Conservation (phyloP, 1,139 yeast genomes). For the Taphrina communis region DNA sequence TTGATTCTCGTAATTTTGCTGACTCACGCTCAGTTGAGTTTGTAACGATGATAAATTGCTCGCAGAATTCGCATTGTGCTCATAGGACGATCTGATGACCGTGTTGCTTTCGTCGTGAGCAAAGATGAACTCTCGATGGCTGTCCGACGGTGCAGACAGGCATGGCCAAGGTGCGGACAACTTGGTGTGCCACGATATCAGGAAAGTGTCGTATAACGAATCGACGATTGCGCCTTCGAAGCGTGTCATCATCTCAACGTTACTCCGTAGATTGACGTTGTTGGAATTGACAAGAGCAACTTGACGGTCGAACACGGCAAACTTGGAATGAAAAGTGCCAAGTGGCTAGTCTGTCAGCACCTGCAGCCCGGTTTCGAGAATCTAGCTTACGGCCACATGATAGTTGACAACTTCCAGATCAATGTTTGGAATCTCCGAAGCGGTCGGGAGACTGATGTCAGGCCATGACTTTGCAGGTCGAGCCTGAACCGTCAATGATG, state of each 20-base stretch:
- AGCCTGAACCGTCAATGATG: conserved; percentile 6
- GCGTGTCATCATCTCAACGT: conserved; percentile 33
- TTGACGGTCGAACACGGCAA: conserved; percentile 27
- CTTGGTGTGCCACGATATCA: conserved; percentile 26
- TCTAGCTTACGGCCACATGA: conserved; percentile 22
- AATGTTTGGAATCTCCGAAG: conserved; percentile 11
- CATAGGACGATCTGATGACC: background rate
- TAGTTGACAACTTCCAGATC: conserved; percentile 35
- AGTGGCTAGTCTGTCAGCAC: background rate
- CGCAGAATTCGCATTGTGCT: background rate
- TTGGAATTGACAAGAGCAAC: conserved; percentile 35
- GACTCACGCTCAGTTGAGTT: background rate
- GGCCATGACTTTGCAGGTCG: conserved; percentile 29
- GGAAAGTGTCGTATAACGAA: conserved; percentile 29
- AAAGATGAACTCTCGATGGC: conserved; percentile 10
- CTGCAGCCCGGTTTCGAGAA: background rate
- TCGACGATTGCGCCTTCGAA: conserved; percentile 35
- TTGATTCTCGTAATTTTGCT: conserved; percentile 2
- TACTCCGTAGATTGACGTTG: conserved; percentile 24
- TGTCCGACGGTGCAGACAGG: conserved; percentile 2
- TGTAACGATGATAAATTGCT: background rate
- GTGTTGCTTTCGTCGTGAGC: conserved; percentile 11
- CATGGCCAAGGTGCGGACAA: conserved; percentile 8
- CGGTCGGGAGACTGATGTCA: conserved; percentile 20
- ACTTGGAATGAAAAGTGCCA: conserved; percentile 32